Evolutionary conservation across 1,284 basidiomycete species (phyloP), one percentile per base, ranked within the genome.

Genomic region (Fistulinella cinereoalba): DNA sequence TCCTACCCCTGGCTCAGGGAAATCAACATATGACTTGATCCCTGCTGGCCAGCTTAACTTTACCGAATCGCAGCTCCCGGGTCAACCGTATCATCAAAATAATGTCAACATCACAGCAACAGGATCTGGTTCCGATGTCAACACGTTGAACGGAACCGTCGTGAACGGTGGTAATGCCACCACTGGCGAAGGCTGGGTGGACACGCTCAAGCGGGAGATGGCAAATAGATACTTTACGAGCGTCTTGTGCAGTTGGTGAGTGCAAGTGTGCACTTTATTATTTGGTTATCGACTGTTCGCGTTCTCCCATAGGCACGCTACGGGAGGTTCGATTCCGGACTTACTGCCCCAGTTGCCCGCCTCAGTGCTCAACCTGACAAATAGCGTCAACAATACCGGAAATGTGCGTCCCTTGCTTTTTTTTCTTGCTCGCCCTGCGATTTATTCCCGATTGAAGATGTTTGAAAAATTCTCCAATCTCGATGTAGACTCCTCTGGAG

Each of bases 181-280:
- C 0, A 55, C 61, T 29, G 74, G 80, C 39, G 85, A 88, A 57
- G 81, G 79, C 6, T 92, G 90, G 90, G 72, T 71, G 3, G 69
- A 72, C 23, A 69, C 74, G 4, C 71, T 96, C 16, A 75, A 75
- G 56, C 76, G 87, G 41, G 81, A 91, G 64, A 65, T 92, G 47
- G 87, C 85, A 13, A 91, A 92, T 59, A 78, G 92, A 23, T 96
- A 93, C 66, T 73, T 92, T 55, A 74, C 85, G 31, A 87, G 89
- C 46, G 82, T 81, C 1, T 78, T 96, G 53, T 96, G 94, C 67
- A 91, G 88, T 54, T 97, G 94, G 93, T 87, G n/a, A n/a, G n/a
- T n/a, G n/a, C n/a, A 53, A 60, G 80, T 71, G 15, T 12, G 8
- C 18, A 24, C 9, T 33, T 46, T 24, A 11, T 10, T 18, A 19